These are phyloP conservation scores for Aristolochia californica DNA, from an alignment of 164 flowering plant genomes.

Conservation along the genomic window DNA sequence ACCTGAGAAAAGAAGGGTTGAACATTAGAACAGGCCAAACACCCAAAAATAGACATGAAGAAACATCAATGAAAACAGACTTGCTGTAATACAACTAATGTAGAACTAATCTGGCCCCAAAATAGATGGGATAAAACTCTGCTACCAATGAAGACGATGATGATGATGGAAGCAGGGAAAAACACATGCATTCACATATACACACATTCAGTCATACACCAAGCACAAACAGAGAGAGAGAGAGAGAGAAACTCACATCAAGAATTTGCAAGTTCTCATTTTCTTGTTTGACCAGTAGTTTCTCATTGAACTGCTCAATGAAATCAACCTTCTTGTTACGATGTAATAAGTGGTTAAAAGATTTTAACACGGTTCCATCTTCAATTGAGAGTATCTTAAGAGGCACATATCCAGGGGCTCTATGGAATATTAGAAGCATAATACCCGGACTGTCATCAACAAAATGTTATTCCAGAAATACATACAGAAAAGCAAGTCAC, in stretches of 20 bases:
- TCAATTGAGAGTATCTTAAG: conserved; percentile 83
- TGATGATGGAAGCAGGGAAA: too few relatives aligned
- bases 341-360: conserved; percentile 75
- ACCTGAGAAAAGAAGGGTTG: conserved; percentile 33
- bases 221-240: too few relatives aligned
- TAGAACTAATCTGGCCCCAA: too few relatives aligned
- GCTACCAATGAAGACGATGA: too few relatives aligned
- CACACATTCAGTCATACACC: too few relatives aligned
- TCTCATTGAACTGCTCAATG: conserved; percentile 29
- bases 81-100: too few relatives aligned
- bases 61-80: too few relatives aligned
- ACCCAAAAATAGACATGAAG: too few relatives aligned
- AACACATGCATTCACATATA: too few relatives aligned
- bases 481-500: background rate
- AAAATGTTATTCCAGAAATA: too few relatives aligned
- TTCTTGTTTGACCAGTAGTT: conserved; percentile 30
- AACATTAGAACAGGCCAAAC: too few relatives aligned
- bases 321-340: conserved; percentile 82
- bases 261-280: conserved; percentile 25
- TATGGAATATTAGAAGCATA: conserved; percentile 69
- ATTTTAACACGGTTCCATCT: conserved; percentile 88
- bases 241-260: conserved; percentile 12
- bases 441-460: conserved; percentile 64
- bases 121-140: too few relatives aligned
- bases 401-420: conserved; percentile 57